phyloP scores from a whole-genome alignment of 768 basidiomycete genomes.

The Leucocoprinus leucothites region DNA sequence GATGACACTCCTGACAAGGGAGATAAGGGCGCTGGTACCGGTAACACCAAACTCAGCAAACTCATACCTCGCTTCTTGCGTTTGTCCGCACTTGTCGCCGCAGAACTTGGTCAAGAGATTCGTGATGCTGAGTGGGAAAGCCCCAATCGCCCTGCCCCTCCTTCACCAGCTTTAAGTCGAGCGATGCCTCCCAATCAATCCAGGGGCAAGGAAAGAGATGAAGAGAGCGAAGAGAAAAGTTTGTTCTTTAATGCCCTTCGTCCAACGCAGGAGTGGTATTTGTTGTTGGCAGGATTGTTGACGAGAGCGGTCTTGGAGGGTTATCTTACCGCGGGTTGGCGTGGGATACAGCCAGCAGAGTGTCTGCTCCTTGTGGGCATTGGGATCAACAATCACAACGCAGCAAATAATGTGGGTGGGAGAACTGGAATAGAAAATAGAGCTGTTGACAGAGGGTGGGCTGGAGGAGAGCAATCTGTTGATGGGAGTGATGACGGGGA shows the following conservation, averaged over 20 bases:
- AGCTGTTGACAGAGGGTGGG: background rate
- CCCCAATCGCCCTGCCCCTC: background rate
- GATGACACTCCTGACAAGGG: conserved; percentile 19
- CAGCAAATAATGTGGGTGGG: background rate
- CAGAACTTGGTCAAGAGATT: conserved; percentile 72
- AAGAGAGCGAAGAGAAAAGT: conserved; percentile 17
- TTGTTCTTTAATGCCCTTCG: conserved; percentile 50
- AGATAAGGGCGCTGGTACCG: conserved; percentile 37
- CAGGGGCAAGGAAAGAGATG: conserved; percentile 3
- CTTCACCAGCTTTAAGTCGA: background rate
- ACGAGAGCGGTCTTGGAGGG: conserved; percentile 86
- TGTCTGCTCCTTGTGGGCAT: conserved; percentile 73
- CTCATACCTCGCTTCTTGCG: conserved; percentile 71
- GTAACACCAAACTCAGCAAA: conserved; percentile 63
- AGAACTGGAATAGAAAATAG: background rate
- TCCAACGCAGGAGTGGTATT: conserved; percentile 80
- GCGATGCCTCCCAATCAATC: background rate
- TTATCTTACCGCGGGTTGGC: conserved; percentile 80
- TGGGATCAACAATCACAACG: conserved; percentile 31
- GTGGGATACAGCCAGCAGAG: conserved; percentile 65
- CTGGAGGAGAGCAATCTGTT: too few relatives aligned
- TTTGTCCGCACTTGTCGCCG: conserved; percentile 75
- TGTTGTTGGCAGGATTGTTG: conserved; percentile 70
- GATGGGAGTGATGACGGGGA: background rate
- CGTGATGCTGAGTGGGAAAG: conserved; percentile 21